Base-by-base conservation (phyloP, 495 filamentous ascomycete species). In the Xylaria venustula region DNA sequence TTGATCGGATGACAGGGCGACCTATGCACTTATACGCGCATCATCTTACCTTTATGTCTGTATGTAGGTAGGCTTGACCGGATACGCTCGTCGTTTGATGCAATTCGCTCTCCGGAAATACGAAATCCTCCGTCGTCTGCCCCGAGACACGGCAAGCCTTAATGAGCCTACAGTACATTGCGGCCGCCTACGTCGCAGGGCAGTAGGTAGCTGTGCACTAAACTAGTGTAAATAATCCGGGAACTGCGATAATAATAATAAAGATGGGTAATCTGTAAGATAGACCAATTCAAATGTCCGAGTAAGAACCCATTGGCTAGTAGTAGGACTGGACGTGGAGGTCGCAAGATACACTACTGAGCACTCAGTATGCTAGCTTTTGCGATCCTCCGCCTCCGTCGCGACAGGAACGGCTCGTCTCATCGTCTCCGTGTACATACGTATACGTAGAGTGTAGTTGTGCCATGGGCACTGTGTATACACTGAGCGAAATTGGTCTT, bases 201-300 rank as follows among this genome's bases (percentile, higher is more conserved):
- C n/a, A n/a, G n/a, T n/a, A n/a, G n/a, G n/a, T n/a, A n/a, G n/a
- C n/a, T n/a, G n/a, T 40, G 14, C 37, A 40, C 37, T 3, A 40
- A 5, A 15, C 37, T 40, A 40, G 37, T 34, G 30, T 34, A 34
- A 34, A 40, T 15, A 40, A 40, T 15, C 3, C 37, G 54, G 44
- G 32, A 49, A 40, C 44, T 37, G 23, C 17, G 42, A 48, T 40
- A 47, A 17, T 58, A 64, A 61, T 64, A 62, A 62, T 59, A 56
- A 67, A 65, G 61, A 71, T 67, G 68, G 50, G 50, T 61, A 37
- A 44, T 57, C 59, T 63, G 51, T 23, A 54, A 40, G 51, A 58
- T 48, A 61, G 66, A 62, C 65, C 62, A 61, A 63, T 49, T 60
- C 58, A 67, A 69, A 71, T 71, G 64, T 69, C 69, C 69, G 69